Percentiles rank a stretch among this genome's conserved stretches.
Evolutionary conservation across 2,329 filamentous ascomycete genomes (phyloP).

Genomic region (Paraphoma chrysanthemicola): DNA sequence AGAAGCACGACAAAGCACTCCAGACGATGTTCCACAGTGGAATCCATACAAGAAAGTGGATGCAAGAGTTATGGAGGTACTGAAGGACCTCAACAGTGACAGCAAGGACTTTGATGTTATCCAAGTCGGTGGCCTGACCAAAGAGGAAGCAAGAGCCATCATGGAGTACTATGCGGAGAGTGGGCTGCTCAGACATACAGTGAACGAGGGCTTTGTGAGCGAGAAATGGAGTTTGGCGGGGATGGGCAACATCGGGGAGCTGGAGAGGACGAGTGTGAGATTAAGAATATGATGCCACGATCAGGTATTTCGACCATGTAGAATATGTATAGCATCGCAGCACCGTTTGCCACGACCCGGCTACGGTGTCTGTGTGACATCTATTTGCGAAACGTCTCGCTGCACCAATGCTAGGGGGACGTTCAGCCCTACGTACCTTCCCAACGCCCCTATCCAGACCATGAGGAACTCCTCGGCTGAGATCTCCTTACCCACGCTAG

Average conservation of each 20-base stretch:
- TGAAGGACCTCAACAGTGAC: slow-evolving; percentile 48
- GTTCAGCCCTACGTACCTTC: slow-evolving; percentile 78
- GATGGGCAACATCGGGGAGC: slow-evolving; percentile 82
- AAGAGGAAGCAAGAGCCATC: slow-evolving; percentile 75
- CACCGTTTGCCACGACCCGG: not conserved
- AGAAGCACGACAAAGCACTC: slow-evolving; percentile 50
- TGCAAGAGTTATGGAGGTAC: slow-evolving; percentile 56
- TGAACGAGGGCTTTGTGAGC: slow-evolving; percentile 74
- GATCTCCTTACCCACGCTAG: slow-evolving; percentile 49
- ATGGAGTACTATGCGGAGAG: slow-evolving; percentile 95
- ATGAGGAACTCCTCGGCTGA: slow-evolving; percentile 74
- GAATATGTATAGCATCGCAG: slow-evolving; percentile 22
- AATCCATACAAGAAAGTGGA: slow-evolving; percentile 63
- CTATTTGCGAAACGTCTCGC: not conserved
- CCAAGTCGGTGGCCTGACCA: slow-evolving; percentile 72
- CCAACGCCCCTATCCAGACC: slow-evolving; percentile 88
- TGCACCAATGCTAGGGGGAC: slow-evolving; percentile 70
- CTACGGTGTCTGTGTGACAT: not conserved
- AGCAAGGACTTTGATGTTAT: slow-evolving; percentile 52
- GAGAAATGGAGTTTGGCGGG: slow-evolving; percentile 87
- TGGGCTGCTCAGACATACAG: slow-evolving; percentile 73
- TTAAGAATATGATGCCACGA: slow-evolving; percentile 31
- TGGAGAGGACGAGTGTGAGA: slow-evolving; percentile 71
- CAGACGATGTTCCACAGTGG: slow-evolving; percentile 48
- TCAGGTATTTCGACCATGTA: slow-evolving; percentile 27